Conservation (phyloP, 106 monocot genomes). For the Dioscorea alata region DNA sequence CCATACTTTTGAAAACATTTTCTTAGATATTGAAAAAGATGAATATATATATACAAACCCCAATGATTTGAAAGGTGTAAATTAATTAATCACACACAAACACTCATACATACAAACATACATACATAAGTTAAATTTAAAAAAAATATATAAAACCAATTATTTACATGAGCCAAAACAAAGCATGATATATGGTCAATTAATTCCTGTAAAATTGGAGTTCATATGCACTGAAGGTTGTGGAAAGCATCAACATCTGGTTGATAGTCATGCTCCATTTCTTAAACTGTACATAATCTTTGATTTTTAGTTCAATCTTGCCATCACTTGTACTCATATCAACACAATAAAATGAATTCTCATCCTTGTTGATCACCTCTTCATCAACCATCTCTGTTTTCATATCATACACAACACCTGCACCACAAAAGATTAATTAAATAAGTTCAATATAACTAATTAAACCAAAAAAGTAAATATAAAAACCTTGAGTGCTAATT, state of each 20-base stretch:
- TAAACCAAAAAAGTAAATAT: background rate
- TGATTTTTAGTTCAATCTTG: constrained; percentile 34
- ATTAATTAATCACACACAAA: no score
- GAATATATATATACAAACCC: no score
- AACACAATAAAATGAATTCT: constrained; percentile 24
- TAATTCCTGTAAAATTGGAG: constrained; percentile 1
- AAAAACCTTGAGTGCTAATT: no score
- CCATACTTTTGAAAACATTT: no score
- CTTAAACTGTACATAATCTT: constrained; percentile 34
- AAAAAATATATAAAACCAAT: no score
- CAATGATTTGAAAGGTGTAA: no score
- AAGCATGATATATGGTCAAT: background rate
- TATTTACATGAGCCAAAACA: no score
- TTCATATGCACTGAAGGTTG: constrained; percentile 20
- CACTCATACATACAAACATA: no score
- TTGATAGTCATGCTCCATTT: constrained; percentile 56
- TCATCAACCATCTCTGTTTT: constrained; percentile 4
- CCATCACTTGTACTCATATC: constrained; percentile 49
- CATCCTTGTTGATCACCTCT: constrained; percentile 16
- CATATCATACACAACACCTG: constrained; percentile 52
- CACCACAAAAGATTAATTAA: background rate
- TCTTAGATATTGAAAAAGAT: no score
- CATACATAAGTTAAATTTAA: no score
- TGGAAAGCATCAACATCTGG: constrained; percentile 61
- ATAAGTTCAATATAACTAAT: background rate